Evolutionary conservation across 345 rosid genomes (phyloP), one percentile per base, ranked within the genome.

Genomic region (Cardamine resedifolia): DNA sequence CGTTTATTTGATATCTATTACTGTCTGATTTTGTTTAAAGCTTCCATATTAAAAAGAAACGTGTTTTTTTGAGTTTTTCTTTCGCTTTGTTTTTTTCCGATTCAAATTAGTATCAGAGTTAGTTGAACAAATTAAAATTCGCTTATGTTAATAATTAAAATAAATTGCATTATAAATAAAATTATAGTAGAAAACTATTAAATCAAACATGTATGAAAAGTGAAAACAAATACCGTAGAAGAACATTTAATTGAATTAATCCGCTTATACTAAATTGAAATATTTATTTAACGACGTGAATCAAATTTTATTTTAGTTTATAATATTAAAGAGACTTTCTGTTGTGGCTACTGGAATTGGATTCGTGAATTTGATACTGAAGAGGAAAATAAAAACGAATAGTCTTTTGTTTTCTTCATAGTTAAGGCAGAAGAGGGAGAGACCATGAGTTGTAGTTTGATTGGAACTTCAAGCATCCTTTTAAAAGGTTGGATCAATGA

Each of bases 291-390:
- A 45, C 45, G 28, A 18, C 3, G 38, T 36, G 60, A 60, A 49
- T 34, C n/a, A 43, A 6, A 19, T 14, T 19, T 21, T 58, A 10
- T 38, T 38, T 56, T 8, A 31, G 48, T 10, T 57, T 58, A 47
- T 19, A 15, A 48, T 57, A 48, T 62, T 23, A 66, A 75, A 75
- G 73, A 59, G 30, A 60, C 62, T 59, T 66, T 67, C 48, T 67
- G 27, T 67, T 67, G 63, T 66, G 73, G 63, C 45, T 60, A 67
- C 15, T 58, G 62, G 78, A 68, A 75, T 75, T 75, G 68, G 78
- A 75, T 75, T 75, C 78, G 45, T 75, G 78, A 60, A 51, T 75
- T 50, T 75, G 78, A 75, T 75, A 67, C 73, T 19, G 49, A 31
- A 39, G 14, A 48, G 50, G 14, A 55, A 16, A 19, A 4, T 56